Percentiles rank a stretch among this genome's conserved stretches.
These are phyloP conservation scores for Choanephora cucurbitarum DNA, from an alignment of 371 early-diverging fungal species.

Conservation along the genomic window DNA sequence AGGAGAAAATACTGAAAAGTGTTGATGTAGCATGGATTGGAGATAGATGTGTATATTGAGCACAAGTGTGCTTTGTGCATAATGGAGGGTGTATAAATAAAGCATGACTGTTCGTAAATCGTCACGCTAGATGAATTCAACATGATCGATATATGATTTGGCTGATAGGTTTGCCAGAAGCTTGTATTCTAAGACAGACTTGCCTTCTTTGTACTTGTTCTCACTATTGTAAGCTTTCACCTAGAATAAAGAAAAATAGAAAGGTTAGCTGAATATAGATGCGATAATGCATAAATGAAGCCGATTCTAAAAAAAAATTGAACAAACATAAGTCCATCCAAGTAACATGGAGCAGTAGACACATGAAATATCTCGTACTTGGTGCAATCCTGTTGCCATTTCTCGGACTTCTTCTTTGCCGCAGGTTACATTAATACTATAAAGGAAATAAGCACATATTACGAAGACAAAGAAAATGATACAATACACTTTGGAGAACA, in stretches of 20 bases:
- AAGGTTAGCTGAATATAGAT: neutral
- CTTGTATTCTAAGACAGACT: conserved; percentile 63
- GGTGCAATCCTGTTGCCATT: conserved; percentile 77
- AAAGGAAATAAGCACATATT: neutral
- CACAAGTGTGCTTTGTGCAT: no score
- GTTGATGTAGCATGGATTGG: no score
- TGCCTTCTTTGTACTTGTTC: conserved; percentile 78
- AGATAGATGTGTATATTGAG: no score
- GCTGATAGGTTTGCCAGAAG: conserved; percentile 9
- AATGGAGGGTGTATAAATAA: neutral
- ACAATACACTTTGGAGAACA: conserved; percentile 65
- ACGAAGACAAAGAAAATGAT: neutral
- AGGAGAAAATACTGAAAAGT: no score
- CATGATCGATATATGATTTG: neutral
- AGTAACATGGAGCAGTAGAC: conserved; percentile 60
- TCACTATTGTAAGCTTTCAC: conserved; percentile 61
- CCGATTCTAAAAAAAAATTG: neutral
- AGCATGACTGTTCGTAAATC: neutral
- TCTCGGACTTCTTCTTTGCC: conserved; percentile 58
- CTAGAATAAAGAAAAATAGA: conserved; percentile 25
- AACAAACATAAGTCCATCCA: conserved; percentile 75
- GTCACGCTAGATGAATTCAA: neutral
- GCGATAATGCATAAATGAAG: neutral
- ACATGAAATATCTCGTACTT: conserved; percentile 69
- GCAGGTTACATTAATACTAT: conserved; percentile 64